Evolutionary conservation across 306 rosid species (phyloP), one percentile per base, ranked within the genome.

Genomic region (Canavalia ensiformis): DNA sequence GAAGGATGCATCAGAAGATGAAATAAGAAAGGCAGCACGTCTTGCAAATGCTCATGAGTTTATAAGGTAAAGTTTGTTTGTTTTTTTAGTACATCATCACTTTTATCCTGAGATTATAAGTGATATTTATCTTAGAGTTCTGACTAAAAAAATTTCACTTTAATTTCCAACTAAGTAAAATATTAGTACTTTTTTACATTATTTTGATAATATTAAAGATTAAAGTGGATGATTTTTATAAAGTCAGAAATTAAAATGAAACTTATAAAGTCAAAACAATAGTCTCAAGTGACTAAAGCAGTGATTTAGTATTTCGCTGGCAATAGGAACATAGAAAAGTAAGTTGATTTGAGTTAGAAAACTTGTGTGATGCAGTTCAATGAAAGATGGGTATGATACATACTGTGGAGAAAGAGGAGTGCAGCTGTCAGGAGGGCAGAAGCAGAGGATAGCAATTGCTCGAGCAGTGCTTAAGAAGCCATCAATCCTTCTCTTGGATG

Each of bases 371-470:
- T 89, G 86, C 86, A 92, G 94, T 80, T 81, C 91, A 18, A 89
- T 91, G 93, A 89, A 79, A 62, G 94, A 88, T 60, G 97, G 93
- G 1, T 94, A 90, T 51, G 89, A 92, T 8, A 90, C 90, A 1
- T 72, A 86, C 35, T 90, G 97, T 88, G 96, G 98, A 78, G 97
- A 88, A 81, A 83, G 97, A 84, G 97, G 97, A 84, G 89, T 88
- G 63, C 97, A 89, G 58, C 84, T 94, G 13, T 92, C 97, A 63
- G 92, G 98, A 66, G 98, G 97, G 0, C 92, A 94, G 80, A 92
- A 90, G 85, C 97, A 94, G 39, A 89, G 97, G n/a, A 86, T 94
- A 80, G 94, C 95, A 78, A 84, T 92, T 65, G 98, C 97, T 6
- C n/a, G 94, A 81, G 97, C 97, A 42, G 80, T 94, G 76, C 75